Base-by-base conservation (phyloP, 345 rosid genomes). In the Euphorbia tirucalli region DNA sequence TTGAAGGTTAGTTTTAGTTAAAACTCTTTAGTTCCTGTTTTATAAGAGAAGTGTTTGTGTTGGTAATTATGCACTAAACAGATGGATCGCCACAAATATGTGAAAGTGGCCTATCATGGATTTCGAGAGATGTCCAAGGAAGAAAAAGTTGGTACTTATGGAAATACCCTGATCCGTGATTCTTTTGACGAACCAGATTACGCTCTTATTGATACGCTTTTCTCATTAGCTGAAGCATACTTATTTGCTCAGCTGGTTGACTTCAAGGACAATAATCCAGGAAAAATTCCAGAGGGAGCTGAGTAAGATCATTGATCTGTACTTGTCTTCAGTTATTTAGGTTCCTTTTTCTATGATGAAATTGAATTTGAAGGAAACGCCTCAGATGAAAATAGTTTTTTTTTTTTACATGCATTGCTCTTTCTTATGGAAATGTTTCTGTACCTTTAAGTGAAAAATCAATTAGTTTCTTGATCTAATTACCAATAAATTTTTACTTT, bases 41-140 rank as follows among this genome's bases (percentile, higher is more conserved):
- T 1, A 19, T 70, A 2, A 15, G 41, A 70, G 56, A 44, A 44
- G 3, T 30, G 7, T 28, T 69, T 71, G 18, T 46, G 30, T 76
- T 58, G 31, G 56, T 71, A 19, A 39, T 44, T 75, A 39, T 79
- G 73, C 62, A 32, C 70, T 56, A 13, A 39, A 62, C 86, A 95
- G 99, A 95, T 95, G 99, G 99, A 95, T 74, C 88, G 99, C 37
- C 99, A 92, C 74, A 95, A 95, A 77, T 95, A 95, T 73, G 99
- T 92, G 66, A 92, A 95, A 82, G 93, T 95, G 66, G 99, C 99
- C 21, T 95, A 92, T 79, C 99, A 95, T 84, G 99, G 99, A 72
- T 90, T 95, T 80, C 83, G 71, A 71, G 99, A 95, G 79, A 81
- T 95, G 82, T 82, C 93, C 24, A 95, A 95, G 86, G 97, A 95